Evolutionary conservation across 1,139 yeast genomes (phyloP).

Genomic region (Hanseniaspora sp.): DNA sequence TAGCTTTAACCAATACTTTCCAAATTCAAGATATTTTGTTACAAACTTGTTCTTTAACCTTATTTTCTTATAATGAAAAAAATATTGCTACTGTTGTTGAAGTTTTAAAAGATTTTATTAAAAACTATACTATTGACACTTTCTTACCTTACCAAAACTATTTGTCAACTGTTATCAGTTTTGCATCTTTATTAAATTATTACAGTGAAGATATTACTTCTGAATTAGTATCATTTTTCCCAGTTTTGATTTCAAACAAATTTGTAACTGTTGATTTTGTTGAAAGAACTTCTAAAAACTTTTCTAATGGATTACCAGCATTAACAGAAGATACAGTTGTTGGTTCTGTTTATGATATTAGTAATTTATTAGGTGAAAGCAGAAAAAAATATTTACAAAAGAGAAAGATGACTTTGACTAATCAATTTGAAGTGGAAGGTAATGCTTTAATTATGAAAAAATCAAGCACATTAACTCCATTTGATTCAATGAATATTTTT

Average conservation of each 20-base stretch:
- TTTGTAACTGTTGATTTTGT: conserved; percentile 23
- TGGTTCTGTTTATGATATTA: conserved; percentile 74
- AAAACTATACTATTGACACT: conserved; percentile 4
- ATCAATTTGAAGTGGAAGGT: neutral
- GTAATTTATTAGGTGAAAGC: conserved; percentile 48
- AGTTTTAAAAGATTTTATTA: conserved; percentile 6
- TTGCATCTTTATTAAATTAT: conserved; percentile 27
- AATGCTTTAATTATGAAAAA: conserved; percentile 17
- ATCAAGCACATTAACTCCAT: conserved; percentile 21
- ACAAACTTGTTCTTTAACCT: conserved; percentile 7
- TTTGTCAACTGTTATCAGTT: conserved; percentile 14
- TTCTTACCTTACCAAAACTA: conserved; percentile 9
- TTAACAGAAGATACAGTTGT: conserved; percentile 65
- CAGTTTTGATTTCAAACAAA: conserved; percentile 28
- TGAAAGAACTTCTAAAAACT: conserved; percentile 31
- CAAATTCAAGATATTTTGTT: conserved; percentile 9
- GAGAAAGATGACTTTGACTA: conserved; percentile 6
- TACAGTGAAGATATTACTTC: conserved; percentile 27
- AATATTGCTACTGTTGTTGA: neutral
- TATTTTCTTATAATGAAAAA: neutral
- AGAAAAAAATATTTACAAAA: conserved; percentile 12
- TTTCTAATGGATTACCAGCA: conserved; percentile 37
- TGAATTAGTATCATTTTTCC: conserved; percentile 26
- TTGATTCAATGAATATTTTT: conserved; percentile 21
- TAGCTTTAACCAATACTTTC: conserved; percentile 1